Evolutionary conservation across 257 asterid species (phyloP), one percentile per base, ranked within the genome.

Genomic region (Coffea eugenioides): DNA sequence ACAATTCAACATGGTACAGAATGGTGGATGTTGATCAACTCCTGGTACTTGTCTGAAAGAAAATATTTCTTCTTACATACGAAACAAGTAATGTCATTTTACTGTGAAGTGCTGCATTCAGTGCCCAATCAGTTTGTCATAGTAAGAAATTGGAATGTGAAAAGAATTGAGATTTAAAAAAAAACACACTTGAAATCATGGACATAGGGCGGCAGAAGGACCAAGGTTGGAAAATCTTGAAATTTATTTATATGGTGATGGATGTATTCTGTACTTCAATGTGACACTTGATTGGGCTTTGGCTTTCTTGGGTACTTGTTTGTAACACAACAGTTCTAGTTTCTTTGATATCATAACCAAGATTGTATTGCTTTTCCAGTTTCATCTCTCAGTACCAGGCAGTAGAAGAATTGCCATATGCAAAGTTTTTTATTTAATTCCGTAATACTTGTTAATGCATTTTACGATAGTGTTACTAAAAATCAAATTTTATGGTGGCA

Each of bases 401-500:
- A 65, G 43, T 65, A 65, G 41, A 27, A 12, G 66, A 27, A 27
- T 65, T 65, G 12, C 23, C 21, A 65, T 31, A 31, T 65, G 8
- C 39, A 14, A 65, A 6, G 1, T 27, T 14, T 31, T 31, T 27
- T 8, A 13, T 59, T 59, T 6, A 21, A 59, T 59, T 13, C 45
- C 34, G 2, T 65, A 11, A 65, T 31, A 31, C 10, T 18, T 71
- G 23, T 46, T 45, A 1, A 43, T 70, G 5, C 23, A 43, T 13
- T n/a, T 41, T 65, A 12, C 0, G 3, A 65, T 65, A 31, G 5
- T 27, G 43, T 4, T 8, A 6, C 72, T 76, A 31, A 76, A 16
- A 45, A 20, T 21, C 16, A 23, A 18, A 16, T 74, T 56, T 66
- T 25, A 25, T 67, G 57, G 43, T 69, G 51, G 48, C 88, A 90